phyloP scores from a whole-genome alignment of 2,329 filamentous ascomycete species.

The Aplosporella prunicola region DNA sequence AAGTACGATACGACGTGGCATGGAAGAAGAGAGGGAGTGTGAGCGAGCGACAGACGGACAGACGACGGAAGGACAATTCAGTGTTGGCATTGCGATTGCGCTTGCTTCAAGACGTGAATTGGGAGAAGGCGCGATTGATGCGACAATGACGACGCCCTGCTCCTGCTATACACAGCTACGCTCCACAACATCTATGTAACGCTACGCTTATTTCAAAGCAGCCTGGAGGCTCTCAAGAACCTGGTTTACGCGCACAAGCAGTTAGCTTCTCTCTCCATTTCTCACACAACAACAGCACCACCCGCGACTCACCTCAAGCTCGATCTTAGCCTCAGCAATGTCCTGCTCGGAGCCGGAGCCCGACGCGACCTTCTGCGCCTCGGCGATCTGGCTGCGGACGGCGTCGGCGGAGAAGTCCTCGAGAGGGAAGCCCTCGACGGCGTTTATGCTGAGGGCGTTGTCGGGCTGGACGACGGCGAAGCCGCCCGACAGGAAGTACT shows the following conservation, averaged over 20 bases:
- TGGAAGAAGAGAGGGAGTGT: too few species aligned
- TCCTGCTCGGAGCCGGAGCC: slow-evolving; percentile 93
- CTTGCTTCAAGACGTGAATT: too few species aligned
- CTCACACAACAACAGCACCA: slow-evolving; percentile 25
- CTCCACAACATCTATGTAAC: slow-evolving; percentile 36
- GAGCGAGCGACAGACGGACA: too few species aligned
- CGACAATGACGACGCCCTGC: too few species aligned
- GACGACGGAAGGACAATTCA: too few species aligned
- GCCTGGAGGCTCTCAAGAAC: slow-evolving; percentile 77
- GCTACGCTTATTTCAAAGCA: slow-evolving; percentile 60
- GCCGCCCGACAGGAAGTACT: slow-evolving; percentile 97
- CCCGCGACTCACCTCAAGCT: slow-evolving; percentile 71
- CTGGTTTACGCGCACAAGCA: slow-evolving; percentile 40
- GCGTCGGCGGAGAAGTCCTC: slow-evolving; percentile 94
- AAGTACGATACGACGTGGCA: too few species aligned
- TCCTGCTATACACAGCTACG: slow-evolving; percentile 28
- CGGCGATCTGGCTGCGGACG: slow-evolving; percentile 79
- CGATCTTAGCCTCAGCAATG: slow-evolving; percentile 97
- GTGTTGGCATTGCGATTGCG: too few species aligned
- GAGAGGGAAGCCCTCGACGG: slow-evolving; percentile 85
- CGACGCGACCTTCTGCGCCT: slow-evolving; percentile 89
- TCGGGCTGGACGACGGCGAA: slow-evolving; percentile 96
- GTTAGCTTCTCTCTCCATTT: too few species aligned
- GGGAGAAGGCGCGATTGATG: slow-evolving; percentile 17
- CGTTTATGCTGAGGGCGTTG: slow-evolving; percentile 94